Evolutionary conservation across 441 rosid species (phyloP).

Genomic region (Gossypium laxum): DNA sequence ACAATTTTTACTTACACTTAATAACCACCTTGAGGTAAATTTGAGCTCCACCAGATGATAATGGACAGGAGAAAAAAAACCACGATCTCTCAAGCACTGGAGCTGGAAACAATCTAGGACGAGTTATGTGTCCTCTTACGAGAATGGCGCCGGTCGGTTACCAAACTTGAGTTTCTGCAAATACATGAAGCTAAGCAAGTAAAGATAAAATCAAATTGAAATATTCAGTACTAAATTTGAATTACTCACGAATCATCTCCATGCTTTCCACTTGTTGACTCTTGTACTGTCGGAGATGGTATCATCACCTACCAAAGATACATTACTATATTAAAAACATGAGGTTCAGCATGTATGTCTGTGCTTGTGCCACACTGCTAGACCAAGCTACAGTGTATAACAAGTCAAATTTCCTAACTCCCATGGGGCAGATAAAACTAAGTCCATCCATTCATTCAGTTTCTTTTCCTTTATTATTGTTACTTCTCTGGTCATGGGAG

Average conservation of each 20-base stretch:
- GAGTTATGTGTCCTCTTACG: conserved; percentile 34
- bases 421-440: background rate
- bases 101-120: conserved; percentile 11
- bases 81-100: background rate
- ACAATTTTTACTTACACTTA: conserved; percentile 12
- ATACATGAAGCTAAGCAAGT: conserved; percentile 1
- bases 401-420: background rate
- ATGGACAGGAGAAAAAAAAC: background rate
- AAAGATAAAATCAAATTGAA: background rate
- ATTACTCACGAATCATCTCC: conserved; percentile 47
- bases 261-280: conserved; percentile 39
- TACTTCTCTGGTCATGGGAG: background rate
- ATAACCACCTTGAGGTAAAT: conserved; percentile 12
- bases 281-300: conserved; percentile 31
- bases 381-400: background rate
- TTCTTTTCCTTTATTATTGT: background rate
- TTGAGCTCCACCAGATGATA: conserved; percentile 10
- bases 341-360: background rate
- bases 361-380: background rate
- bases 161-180: conserved; percentile 34
- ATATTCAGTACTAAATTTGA: background rate
- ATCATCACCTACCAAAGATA: conserved; percentile 37
- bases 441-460: background rate
- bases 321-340: background rate
- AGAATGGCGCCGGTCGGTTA: conserved; percentile 16